These are phyloP conservation scores for Zygoascus biomembranicola DNA, from an alignment of 805 yeast genomes.

Conservation along the genomic window DNA sequence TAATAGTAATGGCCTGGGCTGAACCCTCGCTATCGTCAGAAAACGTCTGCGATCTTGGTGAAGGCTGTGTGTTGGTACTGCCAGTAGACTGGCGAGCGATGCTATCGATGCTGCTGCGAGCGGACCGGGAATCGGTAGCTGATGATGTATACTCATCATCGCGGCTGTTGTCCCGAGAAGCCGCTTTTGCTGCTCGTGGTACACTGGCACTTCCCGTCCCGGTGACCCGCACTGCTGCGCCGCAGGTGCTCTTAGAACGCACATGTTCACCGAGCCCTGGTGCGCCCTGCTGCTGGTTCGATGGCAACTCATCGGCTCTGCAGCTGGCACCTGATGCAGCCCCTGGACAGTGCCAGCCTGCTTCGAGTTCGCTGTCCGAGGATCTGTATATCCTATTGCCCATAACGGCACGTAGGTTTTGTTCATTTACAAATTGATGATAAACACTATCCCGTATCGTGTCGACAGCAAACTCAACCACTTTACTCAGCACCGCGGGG, in stretches of 20 bases:
- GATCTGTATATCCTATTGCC: not conserved
- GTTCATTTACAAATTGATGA: not conserved
- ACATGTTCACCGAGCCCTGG: too few relatives aligned
- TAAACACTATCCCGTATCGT: not conserved
- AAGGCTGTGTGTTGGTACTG: slow-evolving; percentile 1
- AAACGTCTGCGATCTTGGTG: not conserved
- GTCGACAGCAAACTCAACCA: not conserved
- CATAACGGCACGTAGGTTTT: not conserved
- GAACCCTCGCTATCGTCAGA: not conserved
- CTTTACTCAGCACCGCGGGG: not conserved
- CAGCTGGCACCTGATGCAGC: too few relatives aligned
- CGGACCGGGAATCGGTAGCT: not conserved
- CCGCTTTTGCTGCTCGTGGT: too few relatives aligned
- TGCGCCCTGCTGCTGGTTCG: too few relatives aligned
- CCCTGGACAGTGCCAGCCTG: too few relatives aligned
- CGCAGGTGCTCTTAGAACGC: too few relatives aligned
- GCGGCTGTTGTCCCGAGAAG: not conserved
- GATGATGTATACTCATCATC: not conserved
- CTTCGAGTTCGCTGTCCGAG: too few relatives aligned
- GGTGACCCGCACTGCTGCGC: too few relatives aligned
- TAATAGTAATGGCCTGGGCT: not conserved
- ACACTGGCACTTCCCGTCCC: too few relatives aligned
- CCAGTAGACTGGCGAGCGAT: not conserved
- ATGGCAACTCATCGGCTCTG: too few relatives aligned
- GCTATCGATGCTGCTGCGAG: not conserved